Evolutionary conservation across 108 stramenopile species (phyloP).

Genomic region (Aurantiochytrium sp.): DNA sequence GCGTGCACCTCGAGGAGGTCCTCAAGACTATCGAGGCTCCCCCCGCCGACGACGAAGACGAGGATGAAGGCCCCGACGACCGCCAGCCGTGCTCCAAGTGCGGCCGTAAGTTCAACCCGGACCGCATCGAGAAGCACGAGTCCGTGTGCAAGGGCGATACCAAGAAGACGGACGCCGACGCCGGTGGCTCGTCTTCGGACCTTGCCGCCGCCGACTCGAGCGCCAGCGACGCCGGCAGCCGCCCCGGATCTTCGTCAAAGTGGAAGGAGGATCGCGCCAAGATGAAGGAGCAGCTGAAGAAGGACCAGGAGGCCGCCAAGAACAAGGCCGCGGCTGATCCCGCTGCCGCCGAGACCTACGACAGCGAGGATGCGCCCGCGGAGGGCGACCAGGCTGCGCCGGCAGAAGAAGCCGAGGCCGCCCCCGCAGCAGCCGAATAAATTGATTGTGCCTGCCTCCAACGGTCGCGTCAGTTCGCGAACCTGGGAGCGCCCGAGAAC

Average conservation of each 20-base stretch:
- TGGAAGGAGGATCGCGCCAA: conserved; percentile 31
- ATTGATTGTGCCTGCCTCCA: no score
- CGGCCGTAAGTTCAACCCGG: conserved; percentile 33
- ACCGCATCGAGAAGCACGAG: conserved; percentile 36
- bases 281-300: conserved; percentile 30
- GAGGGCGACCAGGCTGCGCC: neutral
- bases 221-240: neutral
- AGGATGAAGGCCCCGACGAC: neutral
- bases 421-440: no score
- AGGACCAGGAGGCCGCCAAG: conserved; percentile 5
- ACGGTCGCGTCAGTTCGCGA: no score
- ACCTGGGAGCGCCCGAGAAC: no score
- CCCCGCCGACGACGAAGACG: neutral
- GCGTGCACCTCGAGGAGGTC: neutral
- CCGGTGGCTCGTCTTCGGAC: neutral
- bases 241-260: neutral
- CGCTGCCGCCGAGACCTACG: neutral
- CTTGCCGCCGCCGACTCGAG: neutral
- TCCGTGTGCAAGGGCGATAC: conserved; percentile 26
- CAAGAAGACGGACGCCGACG: neutral
- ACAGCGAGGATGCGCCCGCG: neutral
- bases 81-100: conserved; percentile 5
- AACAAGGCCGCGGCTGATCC: neutral
- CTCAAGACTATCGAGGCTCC: neutral
- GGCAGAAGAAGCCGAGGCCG: no score